Base-by-base conservation (phyloP, 2,329 filamentous ascomycete genomes). In the Fusarium xylarioides region DNA sequence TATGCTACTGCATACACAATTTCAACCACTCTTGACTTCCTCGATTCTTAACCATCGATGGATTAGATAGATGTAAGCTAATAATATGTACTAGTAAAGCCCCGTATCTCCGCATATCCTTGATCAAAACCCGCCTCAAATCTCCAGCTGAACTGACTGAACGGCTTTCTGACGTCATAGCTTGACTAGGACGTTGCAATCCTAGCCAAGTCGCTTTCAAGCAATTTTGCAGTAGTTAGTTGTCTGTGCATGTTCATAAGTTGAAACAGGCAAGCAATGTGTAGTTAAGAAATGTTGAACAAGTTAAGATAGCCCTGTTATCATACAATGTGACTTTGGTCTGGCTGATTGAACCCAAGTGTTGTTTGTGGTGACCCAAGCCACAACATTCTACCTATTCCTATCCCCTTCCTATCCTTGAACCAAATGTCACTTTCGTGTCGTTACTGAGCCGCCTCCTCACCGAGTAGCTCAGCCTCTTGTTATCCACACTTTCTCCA, bases 391-490 rank as follows among this genome's bases (percentile, higher is more conserved):
- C 49, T 52, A 26, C 54, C 68, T 57, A 18, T 54, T 28, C 49
- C 32, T 52, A 35, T 26, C 18, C 32, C 30, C 32, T 35, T 11
- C n/a, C 16, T 26, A 23, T 26, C 18, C 35, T 56, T 42, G 23
- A 63, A 68, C 50, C 32, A 44, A 49, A 46, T 38, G 49, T 52
- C 60, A 56, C 38, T 63, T 69, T 44, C 35, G 26, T 56, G 53
- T 30, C 55, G 30, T 53, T 66, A 58, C 53, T 56, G 75, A 70
- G 69, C 69, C 66, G 71, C 69, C 77, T 78, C 75, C 77, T 63
- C 76, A 78, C 76, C 76, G 75, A 78, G 74, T 74, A 62, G 66
- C 66, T 66, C 66, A 40, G 64, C 67, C 23, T 38, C 61, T 42
- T 43, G 53, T 62, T 47, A 46, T 35, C 37, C 46, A 58, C 42